Evolutionary conservation across 2,329 filamentous ascomycete genomes (phyloP), one percentile per base, ranked within the genome.

Genomic region (Magnaporthiopsis poae): DNA sequence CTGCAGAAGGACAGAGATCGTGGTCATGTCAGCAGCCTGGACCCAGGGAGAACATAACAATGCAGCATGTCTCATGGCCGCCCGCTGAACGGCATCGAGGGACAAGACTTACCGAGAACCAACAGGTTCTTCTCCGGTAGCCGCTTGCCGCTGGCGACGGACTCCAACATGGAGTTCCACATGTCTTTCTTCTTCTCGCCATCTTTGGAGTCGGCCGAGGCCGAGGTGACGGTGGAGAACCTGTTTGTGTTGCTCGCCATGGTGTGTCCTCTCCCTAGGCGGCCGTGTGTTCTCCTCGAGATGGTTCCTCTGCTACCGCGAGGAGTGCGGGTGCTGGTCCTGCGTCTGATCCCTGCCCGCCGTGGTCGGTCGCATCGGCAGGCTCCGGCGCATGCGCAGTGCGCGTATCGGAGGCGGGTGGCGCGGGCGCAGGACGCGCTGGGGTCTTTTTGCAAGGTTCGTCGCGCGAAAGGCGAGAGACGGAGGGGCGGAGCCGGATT

Each of bases 111-210:
- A 91, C 91, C 92, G 75, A 97, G 80, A 29, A 97, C 88, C 60
- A 97, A 80, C 69, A 97, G 80, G 75, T 93, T 96, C 84, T 96
- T 97, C 79, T 96, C 92, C 7, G 92, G 91, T 73, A 97, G 80
- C 71, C 90, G 86, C 81, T 95, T 96, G 71, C 91, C 92, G 78
- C 90, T 96, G 72, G 93, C 92, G 71, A 95, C 93, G 65, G 87
- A 89, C 77, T 96, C 91, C 71, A 97, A 84, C 90, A 97, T 91
- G 61, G 91, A 92, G 68, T 90, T 93, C 94, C 94, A 97, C 78
- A 97, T 88, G 75, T 96, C 91, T 78, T 91, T 91, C 80, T 91
- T 93, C 70, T 89, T 88, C 72, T 90, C 88, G 77, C 81, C 84
- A 79, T 86, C 84, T 70, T 83, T 84, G 72, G 79, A 79, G 63